Conservation (phyloP, 805 yeast species). For the Zygotorulaspora chibaensis region DNA sequence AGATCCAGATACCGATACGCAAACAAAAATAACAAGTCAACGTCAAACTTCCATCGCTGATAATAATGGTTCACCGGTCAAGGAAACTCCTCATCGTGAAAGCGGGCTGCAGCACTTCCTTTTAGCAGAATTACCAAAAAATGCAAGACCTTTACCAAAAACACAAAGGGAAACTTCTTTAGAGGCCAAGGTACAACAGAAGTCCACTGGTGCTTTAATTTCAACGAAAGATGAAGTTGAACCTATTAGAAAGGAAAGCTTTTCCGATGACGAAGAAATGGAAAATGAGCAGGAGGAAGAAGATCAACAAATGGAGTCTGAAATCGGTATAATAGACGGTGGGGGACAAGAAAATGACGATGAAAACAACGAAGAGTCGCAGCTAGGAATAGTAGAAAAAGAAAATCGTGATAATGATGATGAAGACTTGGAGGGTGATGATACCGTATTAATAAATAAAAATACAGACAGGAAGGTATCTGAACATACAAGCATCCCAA, state of each 20-base stretch:
- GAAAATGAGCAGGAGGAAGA: slow-evolving; percentile 14
- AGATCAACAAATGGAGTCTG: slow-evolving; percentile 7
- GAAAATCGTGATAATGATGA: slow-evolving; percentile 1
- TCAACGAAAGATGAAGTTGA: slow-evolving; percentile 9
- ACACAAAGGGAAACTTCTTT: slow-evolving; percentile 26
- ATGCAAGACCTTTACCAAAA: slow-evolving; percentile 8
- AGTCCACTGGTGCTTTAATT: slow-evolving; percentile 3
- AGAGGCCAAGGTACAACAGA: slow-evolving; percentile 20
- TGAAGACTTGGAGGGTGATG: slow-evolving; percentile 15
- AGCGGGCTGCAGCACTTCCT: slow-evolving; percentile 22
- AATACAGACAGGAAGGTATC: slow-evolving; percentile 8
- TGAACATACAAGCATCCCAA: slow-evolving; percentile 26
- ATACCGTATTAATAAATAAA: slow-evolving; percentile 16
- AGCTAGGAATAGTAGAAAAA: slow-evolving; percentile 4
- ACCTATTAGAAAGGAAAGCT: slow-evolving; percentile 21
- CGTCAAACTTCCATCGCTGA: slow-evolving; percentile 34
- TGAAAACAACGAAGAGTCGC: background rate
- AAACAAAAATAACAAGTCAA: slow-evolving; percentile 11
- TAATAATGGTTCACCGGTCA: slow-evolving; percentile 31
- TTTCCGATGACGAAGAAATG: slow-evolving; percentile 23
- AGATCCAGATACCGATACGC: slow-evolving; percentile 16
- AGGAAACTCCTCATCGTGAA: slow-evolving; percentile 21
- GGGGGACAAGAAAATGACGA: background rate
- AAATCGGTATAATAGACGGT: slow-evolving; percentile 1
- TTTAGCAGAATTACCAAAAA: slow-evolving; percentile 30